A percentile compares a stretch with the other conserved stretches of the same genome.
Conservation (phyloP, 1,284 basidiomycete genomes). For the Naganishia sp. region DNA sequence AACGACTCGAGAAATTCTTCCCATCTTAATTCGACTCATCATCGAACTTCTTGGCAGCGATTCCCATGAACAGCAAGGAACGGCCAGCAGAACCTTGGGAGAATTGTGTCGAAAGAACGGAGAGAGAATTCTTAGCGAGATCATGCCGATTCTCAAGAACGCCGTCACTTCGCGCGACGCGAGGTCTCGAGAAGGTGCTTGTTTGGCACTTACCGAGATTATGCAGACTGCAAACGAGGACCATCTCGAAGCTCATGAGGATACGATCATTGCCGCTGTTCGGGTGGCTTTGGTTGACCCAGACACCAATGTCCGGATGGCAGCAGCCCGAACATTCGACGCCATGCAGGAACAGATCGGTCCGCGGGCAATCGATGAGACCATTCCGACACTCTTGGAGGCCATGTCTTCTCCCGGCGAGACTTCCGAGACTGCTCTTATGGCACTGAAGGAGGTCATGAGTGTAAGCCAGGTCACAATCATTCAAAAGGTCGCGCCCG, state of each 20-base stretch:
- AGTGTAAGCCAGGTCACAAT: constrained; percentile 61
- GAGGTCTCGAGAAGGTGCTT: constrained; percentile 82
- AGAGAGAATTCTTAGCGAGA: constrained; percentile 84
- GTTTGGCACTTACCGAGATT: constrained; percentile 81
- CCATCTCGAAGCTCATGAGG: constrained; percentile 87
- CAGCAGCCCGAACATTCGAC: constrained; percentile 93
- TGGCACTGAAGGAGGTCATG: constrained; percentile 91
- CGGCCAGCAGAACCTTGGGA: constrained; percentile 77
- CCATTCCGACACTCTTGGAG: constrained; percentile 90
- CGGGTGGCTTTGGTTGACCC: constrained; percentile 85
- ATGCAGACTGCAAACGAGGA: constrained; percentile 84
- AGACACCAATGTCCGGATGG: constrained; percentile 80
- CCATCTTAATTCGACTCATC: constrained; percentile 77
- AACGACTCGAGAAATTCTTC: constrained; percentile 87
- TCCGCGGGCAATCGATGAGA: constrained; percentile 89
- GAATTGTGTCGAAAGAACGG: constrained; percentile 96
- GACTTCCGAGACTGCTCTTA: constrained; percentile 88
- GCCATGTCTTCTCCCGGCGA: constrained; percentile 88
- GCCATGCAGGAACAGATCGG: constrained; percentile 83
- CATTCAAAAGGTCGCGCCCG: background rate
- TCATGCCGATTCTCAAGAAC: constrained; percentile 72
- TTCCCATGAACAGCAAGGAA: constrained; percentile 89
- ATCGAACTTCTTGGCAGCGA: constrained; percentile 74
- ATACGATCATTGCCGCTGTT: constrained; percentile 83
- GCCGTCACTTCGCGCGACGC: constrained; percentile 71